Evolutionary conservation across 148 eudicot species (phyloP), one percentile per base, ranked within the genome.

Genomic region (Amaranthus palmeri): DNA sequence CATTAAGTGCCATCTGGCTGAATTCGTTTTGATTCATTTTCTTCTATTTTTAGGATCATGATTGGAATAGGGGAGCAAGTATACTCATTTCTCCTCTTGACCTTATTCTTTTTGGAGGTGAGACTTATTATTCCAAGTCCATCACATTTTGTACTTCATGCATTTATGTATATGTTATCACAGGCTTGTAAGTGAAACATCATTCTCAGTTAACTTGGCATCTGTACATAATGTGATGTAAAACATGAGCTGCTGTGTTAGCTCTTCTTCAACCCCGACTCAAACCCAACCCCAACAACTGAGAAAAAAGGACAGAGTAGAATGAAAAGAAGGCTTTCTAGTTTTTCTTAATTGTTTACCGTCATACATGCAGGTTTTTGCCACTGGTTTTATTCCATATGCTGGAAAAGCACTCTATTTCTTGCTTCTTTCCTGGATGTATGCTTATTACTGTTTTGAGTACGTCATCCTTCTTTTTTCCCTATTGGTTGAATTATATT

Each of bases 381-480:
- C 85, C 74, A 84, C 84, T 56, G 96, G 92, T 55, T 84, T 86
- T 70, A 82, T 95, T 82, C 99, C 99, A 1, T 87, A 77, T 75
- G 73, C 85, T 70, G 99, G 97, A 77, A 85, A 83, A 82, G 75
- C 86, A 72, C 78, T 92, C 72, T 88, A 92, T 81, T 88, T 92
- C 79, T 65, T 95, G 67, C 93, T 95, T 50, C 85, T 92, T 76
- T 86, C 93, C 58, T 95, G 99, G 99, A 88, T 95, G 92, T 95
- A 95, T 74, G 99, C 97, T 25, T 95, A 95, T 71, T 95, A 95
- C 79, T 92, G 97, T 75, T 92, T 95, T 68, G 99, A 95, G 99
- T 95, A 85, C 61, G 99, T 89, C 61, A 46, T 78, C 57, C 69
- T 68, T 54, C 62, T 51, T 76, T 43, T 55, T 0, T 56, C 74